These are phyloP conservation scores for Hyaloperonospora brassicae DNA, from an alignment of 352 stramenopile genomes.

Conservation along the genomic window DNA sequence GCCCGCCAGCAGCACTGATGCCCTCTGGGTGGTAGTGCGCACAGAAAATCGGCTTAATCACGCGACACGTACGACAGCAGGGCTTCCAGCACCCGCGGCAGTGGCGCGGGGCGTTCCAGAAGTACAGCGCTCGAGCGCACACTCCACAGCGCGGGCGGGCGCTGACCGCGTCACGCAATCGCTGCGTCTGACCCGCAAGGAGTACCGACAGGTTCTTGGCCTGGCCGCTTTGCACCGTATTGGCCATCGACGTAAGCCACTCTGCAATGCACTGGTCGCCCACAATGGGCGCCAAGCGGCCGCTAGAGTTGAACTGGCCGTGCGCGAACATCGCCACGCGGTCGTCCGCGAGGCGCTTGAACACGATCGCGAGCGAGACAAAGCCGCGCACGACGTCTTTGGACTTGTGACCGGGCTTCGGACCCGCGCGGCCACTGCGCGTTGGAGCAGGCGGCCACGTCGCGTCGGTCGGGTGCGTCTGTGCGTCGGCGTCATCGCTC, in stretches of 20 bases:
- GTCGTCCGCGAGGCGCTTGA: constrained; percentile 49
- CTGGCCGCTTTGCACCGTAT: constrained; percentile 55
- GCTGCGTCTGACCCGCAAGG: constrained; percentile 27
- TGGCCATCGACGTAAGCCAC: constrained; percentile 48
- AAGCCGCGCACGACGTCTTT: constrained; percentile 47
- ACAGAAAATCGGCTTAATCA: constrained; percentile 71
- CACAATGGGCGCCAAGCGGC: constrained; percentile 42
- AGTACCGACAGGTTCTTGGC: constrained; percentile 68
- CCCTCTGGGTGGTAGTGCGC: constrained; percentile 41
- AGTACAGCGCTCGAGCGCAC: constrained; percentile 47
- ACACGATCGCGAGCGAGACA: constrained; percentile 55
- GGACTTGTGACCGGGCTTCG: constrained; percentile 7
- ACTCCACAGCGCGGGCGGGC: constrained; percentile 38
- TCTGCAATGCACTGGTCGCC: constrained; percentile 53
- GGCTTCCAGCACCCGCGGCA: constrained; percentile 63
- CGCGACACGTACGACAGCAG: constrained; percentile 54
- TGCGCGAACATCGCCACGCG: constrained; percentile 60
- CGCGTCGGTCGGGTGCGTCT: constrained; percentile 12
- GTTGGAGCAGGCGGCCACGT: constrained; percentile 22
- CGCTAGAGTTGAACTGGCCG: constrained; percentile 55
- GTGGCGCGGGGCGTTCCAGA: constrained; percentile 51
- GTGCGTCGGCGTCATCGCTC: constrained; percentile 20
- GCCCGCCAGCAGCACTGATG: constrained; percentile 18
- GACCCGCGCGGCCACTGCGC: constrained; percentile 17
- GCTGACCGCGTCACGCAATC: constrained; percentile 1